Conservation (phyloP, 306 rosid species). For the Quercus rubra region DNA sequence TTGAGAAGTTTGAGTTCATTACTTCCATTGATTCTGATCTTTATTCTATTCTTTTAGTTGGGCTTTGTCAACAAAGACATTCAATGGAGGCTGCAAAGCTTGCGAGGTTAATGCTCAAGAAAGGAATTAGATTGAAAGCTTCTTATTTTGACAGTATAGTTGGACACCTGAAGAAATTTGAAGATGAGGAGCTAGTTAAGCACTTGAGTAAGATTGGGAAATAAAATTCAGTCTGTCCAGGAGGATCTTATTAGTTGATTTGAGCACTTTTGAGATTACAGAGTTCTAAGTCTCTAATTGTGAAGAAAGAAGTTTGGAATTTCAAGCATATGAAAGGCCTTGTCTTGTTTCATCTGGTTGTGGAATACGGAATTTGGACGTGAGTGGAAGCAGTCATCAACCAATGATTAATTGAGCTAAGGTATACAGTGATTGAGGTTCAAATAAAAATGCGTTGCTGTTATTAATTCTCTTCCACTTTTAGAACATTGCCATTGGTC, state of each 20-base stretch:
- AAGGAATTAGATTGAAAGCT: constrained; percentile 46
- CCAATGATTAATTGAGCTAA: neutral
- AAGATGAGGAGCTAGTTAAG: constrained; percentile 49
- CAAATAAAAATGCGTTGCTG: neutral
- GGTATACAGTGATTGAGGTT: neutral
- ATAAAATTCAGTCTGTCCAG: neutral
- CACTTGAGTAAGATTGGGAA: constrained; percentile 24
- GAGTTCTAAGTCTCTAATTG: neutral
- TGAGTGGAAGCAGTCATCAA: neutral
- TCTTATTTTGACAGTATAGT: constrained; percentile 31
- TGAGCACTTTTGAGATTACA: neutral
- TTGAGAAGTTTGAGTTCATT: constrained; percentile 46
- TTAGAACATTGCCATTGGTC: neutral
- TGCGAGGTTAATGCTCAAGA: constrained; percentile 58
- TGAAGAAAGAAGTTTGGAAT: neutral
- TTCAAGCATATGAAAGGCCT: neutral
- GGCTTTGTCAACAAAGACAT: constrained; percentile 55
- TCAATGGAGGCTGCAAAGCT: constrained; percentile 54
- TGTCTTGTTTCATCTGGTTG: neutral
- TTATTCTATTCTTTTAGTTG: constrained; percentile 55
- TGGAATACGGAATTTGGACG: neutral
- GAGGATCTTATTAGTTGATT: neutral
- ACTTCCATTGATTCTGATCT: constrained; percentile 59
- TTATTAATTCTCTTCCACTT: neutral
- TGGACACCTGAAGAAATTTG: constrained; percentile 42